Conservation (phyloP, 306 rosid genomes). For the Myrica gale region DNA sequence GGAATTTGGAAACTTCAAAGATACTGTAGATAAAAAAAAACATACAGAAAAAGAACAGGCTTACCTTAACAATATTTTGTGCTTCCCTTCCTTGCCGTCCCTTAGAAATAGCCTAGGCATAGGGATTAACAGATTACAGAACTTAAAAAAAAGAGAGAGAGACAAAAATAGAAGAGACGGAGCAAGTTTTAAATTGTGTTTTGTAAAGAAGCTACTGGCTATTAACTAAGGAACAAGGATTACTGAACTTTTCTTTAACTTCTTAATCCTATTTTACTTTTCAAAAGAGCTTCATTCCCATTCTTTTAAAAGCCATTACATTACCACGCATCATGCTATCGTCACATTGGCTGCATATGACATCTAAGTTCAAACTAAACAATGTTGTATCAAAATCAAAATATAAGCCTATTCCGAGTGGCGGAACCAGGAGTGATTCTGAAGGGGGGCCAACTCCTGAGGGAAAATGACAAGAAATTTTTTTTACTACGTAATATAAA, state of each 20-base stretch:
- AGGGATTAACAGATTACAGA: conserved; percentile 8
- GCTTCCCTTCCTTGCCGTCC: conserved; percentile 97
- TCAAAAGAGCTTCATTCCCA: neutral
- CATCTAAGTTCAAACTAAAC: no score
- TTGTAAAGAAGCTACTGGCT: conserved; percentile 1
- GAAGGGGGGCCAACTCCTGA: no score
- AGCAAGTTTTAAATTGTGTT: neutral
- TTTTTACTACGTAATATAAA: no score
- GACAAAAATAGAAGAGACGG: neutral
- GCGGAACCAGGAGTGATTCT: no score
- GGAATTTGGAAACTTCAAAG: conserved; percentile 16
- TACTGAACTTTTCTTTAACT: neutral
- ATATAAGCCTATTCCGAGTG: no score
- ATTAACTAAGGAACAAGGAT: neutral
- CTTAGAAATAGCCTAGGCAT: conserved; percentile 69
- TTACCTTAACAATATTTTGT: conserved; percentile 81
- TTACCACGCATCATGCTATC: conserved; percentile 6
- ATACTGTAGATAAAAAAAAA: neutral
- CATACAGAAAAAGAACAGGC: conserved; percentile 16
- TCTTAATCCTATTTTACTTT: neutral
- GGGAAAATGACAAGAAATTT: no score
- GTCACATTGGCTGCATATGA: no score
- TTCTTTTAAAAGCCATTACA: neutral
- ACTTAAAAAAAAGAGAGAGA: neutral
- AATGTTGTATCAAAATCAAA: no score